Base-by-base conservation (phyloP, 768 basidiomycete genomes). In the Leccinum truebloodii region DNA sequence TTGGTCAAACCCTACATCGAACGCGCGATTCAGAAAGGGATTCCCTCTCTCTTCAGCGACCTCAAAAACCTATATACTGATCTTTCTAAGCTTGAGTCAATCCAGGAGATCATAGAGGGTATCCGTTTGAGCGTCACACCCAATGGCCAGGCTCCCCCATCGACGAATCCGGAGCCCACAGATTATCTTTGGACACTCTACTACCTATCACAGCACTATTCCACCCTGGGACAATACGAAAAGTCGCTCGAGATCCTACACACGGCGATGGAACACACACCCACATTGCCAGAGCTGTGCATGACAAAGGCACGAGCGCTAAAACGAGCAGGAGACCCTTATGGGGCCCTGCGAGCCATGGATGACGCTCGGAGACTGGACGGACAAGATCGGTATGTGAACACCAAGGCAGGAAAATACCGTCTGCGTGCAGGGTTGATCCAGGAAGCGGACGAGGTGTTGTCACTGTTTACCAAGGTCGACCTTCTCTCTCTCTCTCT, bases 171-270 rank as follows among this genome's bases (percentile, higher is more conserved):
- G 9, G 78, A 83, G 8, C 95, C 96, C 1, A 87, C 93, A 4
- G 87, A 85, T 16, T 90, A 96, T 67, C 83, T 98, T 12, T 99
- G 97, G 97, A 88, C 90, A 10, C 84, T 98, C 41, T 98, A 96
- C 78, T 97, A 91, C 80, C 87, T 98, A 54, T 88, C 94, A 0
- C 93, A 96, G 67, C 95, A 95, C 70, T 81, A 92, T 68, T 90
- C 92, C 0, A 84, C 82, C 69, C 77, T 92, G 2, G 79, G 80
- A 1, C 69, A 74, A 50, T 67, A 80, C 51, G 60, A 65, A 22
- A 73, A 67, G 53, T 84, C 95, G 0, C 75, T 96, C 9, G 75
- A 79, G 16, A 76, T 90, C 6, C 78, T 98, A 16, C 79, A 86
- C 18, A 62, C 69, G 3, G 95, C 94, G 4, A 73, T 94, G 20